A percentile compares a stretch with the other conserved stretches of the same genome.
phyloP scores from a whole-genome alignment of 192 early-diverging fungal species.

The Mortierella claussenii region DNA sequence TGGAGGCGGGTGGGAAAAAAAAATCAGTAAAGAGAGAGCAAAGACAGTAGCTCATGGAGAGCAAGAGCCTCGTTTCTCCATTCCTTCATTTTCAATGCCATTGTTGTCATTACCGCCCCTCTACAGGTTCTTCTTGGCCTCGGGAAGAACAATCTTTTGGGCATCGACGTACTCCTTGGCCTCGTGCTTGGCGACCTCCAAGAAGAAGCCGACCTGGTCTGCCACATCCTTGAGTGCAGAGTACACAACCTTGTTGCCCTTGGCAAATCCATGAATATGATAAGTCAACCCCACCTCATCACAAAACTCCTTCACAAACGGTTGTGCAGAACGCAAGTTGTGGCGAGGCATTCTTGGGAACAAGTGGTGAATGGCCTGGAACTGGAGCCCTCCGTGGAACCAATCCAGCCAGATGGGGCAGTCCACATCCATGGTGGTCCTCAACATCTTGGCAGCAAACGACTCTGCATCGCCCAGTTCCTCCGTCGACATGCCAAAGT shows the following conservation, averaged over 20 bases:
- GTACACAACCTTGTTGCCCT: slow-evolving; percentile 84
- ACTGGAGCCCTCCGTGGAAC: slow-evolving; percentile 98
- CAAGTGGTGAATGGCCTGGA: slow-evolving; percentile 95
- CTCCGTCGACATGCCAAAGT: slow-evolving; percentile 94
- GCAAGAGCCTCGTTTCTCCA: too few species aligned
- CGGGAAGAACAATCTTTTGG: slow-evolving; percentile 43
- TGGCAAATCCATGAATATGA: slow-evolving; percentile 82
- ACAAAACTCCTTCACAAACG: slow-evolving; percentile 80
- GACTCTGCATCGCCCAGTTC: slow-evolving; percentile 76
- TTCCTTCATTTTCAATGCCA: neutral
- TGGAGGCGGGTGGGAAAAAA: too few species aligned
- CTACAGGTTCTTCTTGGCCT: slow-evolving; percentile 33
- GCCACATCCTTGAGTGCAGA: slow-evolving; percentile 81
- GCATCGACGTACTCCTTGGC: slow-evolving; percentile 49
- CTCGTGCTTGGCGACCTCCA: slow-evolving; percentile 59
- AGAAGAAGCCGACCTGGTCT: slow-evolving; percentile 70
- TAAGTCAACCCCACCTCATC: slow-evolving; percentile 79
- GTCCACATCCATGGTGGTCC: slow-evolving; percentile 97
- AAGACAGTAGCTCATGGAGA: too few species aligned
- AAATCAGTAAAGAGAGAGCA: too few species aligned
- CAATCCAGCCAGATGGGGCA: slow-evolving; percentile 95
- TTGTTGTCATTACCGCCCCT: neutral
- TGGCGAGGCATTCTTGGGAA: slow-evolving; percentile 94
- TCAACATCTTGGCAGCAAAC: slow-evolving; percentile 86
- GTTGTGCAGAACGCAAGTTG: slow-evolving; percentile 79